phyloP scores from a whole-genome alignment of 306 rosid species.

The Cicer cuneatum region DNA sequence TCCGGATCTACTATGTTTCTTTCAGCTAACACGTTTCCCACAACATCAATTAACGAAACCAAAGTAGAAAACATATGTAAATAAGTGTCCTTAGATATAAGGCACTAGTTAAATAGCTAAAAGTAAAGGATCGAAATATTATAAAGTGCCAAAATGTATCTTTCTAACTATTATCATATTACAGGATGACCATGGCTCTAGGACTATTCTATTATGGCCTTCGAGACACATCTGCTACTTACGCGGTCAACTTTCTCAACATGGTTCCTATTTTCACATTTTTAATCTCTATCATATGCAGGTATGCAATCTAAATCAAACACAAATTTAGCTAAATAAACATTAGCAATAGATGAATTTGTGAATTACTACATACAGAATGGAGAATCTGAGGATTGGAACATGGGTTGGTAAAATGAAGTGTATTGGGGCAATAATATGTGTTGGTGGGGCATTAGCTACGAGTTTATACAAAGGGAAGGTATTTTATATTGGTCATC shows the following conservation, averaged over 20 bases:
- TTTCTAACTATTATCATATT: no score
- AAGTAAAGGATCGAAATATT: no score
- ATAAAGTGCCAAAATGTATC: no score
- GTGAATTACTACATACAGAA: conserved; percentile 46
- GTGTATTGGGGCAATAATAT: conserved; percentile 56
- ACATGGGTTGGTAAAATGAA: conserved; percentile 53
- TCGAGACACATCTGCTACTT: conserved; percentile 71
- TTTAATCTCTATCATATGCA: conserved; percentile 47
- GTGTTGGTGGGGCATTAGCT: conserved; percentile 64
- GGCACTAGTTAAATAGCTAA: no score
- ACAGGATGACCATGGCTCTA: conserved; percentile 63
- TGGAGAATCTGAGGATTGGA: conserved; percentile 50
- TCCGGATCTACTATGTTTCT: no score
- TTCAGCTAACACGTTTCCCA: no score
- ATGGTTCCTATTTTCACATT: conserved; percentile 67
- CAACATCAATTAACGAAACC: no score
- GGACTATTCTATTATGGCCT: conserved; percentile 69
- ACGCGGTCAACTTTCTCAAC: conserved; percentile 67
- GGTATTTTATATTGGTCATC: conserved; percentile 52
- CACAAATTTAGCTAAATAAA: neutral
- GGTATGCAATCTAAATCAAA: conserved; percentile 37
- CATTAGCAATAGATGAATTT: neutral
- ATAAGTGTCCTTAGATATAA: no score
- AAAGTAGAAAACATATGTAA: no score
- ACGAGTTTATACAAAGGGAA: conserved; percentile 58